These are phyloP conservation scores for Pigoraptor vietnamica DNA, from an alignment of 78 protist species.

Conservation along the genomic window DNA sequence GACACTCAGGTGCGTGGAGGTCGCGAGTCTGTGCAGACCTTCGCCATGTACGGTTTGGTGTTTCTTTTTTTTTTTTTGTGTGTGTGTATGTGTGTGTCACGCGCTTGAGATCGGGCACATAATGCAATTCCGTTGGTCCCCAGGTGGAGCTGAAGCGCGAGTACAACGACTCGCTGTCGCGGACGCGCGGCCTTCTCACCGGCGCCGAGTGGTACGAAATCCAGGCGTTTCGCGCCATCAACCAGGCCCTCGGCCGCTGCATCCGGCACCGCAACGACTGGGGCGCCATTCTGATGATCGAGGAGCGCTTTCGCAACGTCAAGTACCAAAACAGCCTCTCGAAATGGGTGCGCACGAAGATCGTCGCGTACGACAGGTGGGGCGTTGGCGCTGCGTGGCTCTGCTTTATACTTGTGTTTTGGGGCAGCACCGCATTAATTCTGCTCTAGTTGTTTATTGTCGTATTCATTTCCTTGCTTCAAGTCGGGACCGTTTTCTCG, in stretches of 20 bases:
- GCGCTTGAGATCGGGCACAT: no score
- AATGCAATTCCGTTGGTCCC: no score
- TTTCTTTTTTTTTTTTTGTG: not conserved
- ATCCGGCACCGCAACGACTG: conserved; percentile 55
- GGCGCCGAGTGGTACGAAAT: conserved; percentile 17
- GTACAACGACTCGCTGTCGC: not conserved
- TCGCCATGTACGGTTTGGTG: not conserved
- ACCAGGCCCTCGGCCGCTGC: conserved; percentile 63
- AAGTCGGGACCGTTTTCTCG: no score
- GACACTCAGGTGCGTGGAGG: conserved; percentile 9
- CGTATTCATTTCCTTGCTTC: no score
- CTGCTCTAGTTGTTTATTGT: no score
- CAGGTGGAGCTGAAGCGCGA: conserved; percentile 3
- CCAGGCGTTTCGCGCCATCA: conserved; percentile 54
- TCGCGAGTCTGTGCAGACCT: not conserved
- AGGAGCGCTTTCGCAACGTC: not conserved
- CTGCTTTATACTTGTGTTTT: no score
- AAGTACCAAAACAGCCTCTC: not conserved
- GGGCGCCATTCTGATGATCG: conserved; percentile 46
- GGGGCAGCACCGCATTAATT: no score
- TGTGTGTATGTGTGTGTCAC: not conserved
- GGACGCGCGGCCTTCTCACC: not conserved
- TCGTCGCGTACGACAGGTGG: not conserved
- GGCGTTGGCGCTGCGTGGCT: no score
- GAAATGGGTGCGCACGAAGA: not conserved